Conservation (phyloP, 179 eudicot genomes). For the Monotropa hypopitys region DNA sequence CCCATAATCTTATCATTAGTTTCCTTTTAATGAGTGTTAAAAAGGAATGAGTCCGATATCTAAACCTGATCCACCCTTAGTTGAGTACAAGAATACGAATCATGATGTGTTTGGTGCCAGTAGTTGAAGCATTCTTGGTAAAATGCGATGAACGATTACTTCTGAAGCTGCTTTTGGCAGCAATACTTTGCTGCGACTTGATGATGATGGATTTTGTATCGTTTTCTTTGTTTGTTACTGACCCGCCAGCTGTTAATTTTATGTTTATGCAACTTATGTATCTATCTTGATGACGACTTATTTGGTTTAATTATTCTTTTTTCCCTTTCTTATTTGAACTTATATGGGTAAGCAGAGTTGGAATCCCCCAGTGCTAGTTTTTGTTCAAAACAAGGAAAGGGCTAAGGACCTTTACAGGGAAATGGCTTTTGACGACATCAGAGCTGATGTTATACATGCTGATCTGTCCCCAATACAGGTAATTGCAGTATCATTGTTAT, state of each 20-base stretch:
- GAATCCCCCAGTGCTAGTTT: conserved; percentile 82
- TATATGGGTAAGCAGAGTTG: conserved; percentile 39
- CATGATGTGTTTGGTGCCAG: not conserved
- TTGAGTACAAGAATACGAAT: not conserved
- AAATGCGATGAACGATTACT: not conserved
- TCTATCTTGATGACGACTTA: not conserved
- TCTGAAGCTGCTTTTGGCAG: not conserved
- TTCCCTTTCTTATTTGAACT: not conserved
- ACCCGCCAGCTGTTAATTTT: not conserved
- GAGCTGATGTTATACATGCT: conserved; percentile 78
- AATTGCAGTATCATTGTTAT: conserved; percentile 9
- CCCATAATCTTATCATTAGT: not conserved
- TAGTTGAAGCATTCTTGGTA: not conserved
- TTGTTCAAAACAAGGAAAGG: conserved; percentile 83
- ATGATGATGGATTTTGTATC: not conserved
- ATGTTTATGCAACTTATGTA: not conserved
- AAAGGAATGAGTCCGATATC: not conserved
- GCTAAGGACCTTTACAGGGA: conserved; percentile 79
- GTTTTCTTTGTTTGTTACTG: not conserved
- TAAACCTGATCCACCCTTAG: not conserved
- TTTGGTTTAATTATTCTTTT: not conserved
- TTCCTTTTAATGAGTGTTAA: not conserved
- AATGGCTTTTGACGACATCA: conserved; percentile 47
- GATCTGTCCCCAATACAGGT: conserved; percentile 72
- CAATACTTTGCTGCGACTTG: not conserved